These are phyloP conservation scores for Apiotrichum montevideense DNA, from an alignment of 1,284 basidiomycete species.

Conservation along the genomic window DNA sequence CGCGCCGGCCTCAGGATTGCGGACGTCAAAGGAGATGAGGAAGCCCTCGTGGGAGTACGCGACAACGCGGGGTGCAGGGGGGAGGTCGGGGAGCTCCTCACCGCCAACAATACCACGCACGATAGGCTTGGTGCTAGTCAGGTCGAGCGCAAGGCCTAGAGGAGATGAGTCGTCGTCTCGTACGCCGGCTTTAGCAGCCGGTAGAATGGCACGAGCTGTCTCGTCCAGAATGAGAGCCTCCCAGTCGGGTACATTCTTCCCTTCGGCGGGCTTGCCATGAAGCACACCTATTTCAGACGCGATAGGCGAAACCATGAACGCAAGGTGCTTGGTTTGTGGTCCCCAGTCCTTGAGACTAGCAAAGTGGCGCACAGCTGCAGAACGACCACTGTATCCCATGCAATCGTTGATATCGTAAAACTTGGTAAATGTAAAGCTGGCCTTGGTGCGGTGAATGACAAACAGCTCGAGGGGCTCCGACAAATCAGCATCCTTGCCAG, in stretches of 20 bases:
- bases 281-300: conserved; percentile 46
- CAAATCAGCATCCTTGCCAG: conserved; percentile 32
- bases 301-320: conserved; percentile 49
- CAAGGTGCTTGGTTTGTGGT: conserved; percentile 34
- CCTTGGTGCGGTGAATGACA: conserved; percentile 40
- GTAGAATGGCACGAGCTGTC: conserved; percentile 49
- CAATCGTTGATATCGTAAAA: conserved; percentile 46
- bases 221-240: conserved; percentile 50
- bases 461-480: conserved; percentile 44
- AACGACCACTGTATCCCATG: conserved; percentile 42
- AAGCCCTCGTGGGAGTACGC: conserved; percentile 52
- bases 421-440: conserved; percentile 32
- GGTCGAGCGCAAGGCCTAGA: conserved; percentile 50
- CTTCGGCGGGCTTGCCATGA: conserved; percentile 25
- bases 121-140: conserved; percentile 48
- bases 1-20: conserved; percentile 39
- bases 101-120: conserved; percentile 48
- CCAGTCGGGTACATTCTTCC: conserved; percentile 41
- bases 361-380: conserved; percentile 39
- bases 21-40: conserved; percentile 50
- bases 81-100: conserved; percentile 47
- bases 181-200: conserved; percentile 43
- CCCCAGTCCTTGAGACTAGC: conserved; percentile 46
- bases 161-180: conserved; percentile 49
- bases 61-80: conserved; percentile 48